Percentiles rank a stretch among this genome's conserved stretches.
Evolutionary conservation across 1,284 basidiomycete species (phyloP).

Genomic region (Mycosarcoma mackinlayi): DNA sequence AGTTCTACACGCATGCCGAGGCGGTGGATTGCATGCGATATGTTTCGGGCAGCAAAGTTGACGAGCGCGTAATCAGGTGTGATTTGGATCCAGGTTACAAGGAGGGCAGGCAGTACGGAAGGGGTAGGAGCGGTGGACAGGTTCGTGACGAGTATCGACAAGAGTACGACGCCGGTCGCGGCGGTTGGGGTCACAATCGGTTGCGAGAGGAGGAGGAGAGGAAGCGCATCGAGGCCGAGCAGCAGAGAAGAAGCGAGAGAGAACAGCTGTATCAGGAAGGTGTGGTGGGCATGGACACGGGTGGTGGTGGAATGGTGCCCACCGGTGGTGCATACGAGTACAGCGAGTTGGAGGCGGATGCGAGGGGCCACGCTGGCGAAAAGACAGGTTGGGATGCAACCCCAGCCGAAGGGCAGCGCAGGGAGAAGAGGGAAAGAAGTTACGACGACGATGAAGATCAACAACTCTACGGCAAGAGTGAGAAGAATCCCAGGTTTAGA

Average conservation of each 20-base stretch:
- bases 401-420: not conserved
- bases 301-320: slow-evolving; percentile 46
- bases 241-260: slow-evolving; percentile 80
- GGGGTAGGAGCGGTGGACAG: slow-evolving; percentile 96
- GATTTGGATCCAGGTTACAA: slow-evolving; percentile 98
- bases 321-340: slow-evolving; percentile 46
- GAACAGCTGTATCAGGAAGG: slow-evolving; percentile 83
- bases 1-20: slow-evolving; percentile 95
- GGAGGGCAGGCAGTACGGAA: slow-evolving; percentile 95
- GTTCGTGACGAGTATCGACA: slow-evolving; percentile 91
- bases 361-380: slow-evolving; percentile 24
- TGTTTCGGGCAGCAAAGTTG: slow-evolving; percentile 96
- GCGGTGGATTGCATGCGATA: slow-evolving; percentile 93
- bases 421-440: slow-evolving; percentile 74
- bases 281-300: slow-evolving; percentile 25
- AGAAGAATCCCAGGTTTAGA: slow-evolving; percentile 67
- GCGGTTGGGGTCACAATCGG: slow-evolving; percentile 82
- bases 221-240: slow-evolving; percentile 77
- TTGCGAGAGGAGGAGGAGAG: slow-evolving; percentile 75
- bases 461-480: slow-evolving; percentile 30
- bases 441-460: slow-evolving; percentile 43
- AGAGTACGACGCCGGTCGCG: slow-evolving; percentile 87
- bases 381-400: not conserved
- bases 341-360: slow-evolving; percentile 41
- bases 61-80: slow-evolving; percentile 97